Evolutionary conservation across 257 asterid genomes (phyloP), one percentile per base, ranked within the genome.

Genomic region (Petunia axillaris): DNA sequence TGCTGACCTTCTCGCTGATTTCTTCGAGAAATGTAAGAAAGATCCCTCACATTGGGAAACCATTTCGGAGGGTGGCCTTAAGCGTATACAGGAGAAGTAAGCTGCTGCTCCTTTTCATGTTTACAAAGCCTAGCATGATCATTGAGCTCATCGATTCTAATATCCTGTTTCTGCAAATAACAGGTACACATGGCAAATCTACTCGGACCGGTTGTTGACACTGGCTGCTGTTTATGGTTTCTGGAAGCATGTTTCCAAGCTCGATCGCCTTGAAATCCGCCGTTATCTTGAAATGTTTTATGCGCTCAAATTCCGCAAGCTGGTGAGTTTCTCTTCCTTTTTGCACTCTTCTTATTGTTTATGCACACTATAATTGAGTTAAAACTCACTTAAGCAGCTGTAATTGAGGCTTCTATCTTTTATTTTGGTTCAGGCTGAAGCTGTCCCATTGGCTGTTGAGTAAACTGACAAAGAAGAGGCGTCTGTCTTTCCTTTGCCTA

Each of bases 161-260:
- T 15, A 35, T 66, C 37, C 53, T 53, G 9, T 63, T 77, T 66
- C 52, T 73, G n/a, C 53, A 13, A 43, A 73, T 13, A 63, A 50
- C 7, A 95, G 99, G 89, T 93, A 87, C 81, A 95, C 98, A 40
- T 95, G 98, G 99, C 93, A 92, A 85, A 95, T 93, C 76, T 93
- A 95, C 83, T 95, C 99, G 1, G 91, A 89, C 58, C 86, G 98
- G 88, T 55, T 95, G 52, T 68, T 95, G 94, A 95, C 96, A 0
- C 52, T 95, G 83, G 97, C 99, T 5, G 97, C 97, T 8, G 97
- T 95, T 48, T 95, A 95, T 57, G 99, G 98, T 25, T 95, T 95
- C 87, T 93, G 97, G 98, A 95, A 93, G 43, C 77, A 92, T 54
- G 96, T 93, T 35, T 93, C 97, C 16, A 92, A 95, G 85, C 93